These are phyloP conservation scores for Nadsonia commutata DNA, from an alignment of 1,139 yeast genomes.

Conservation along the genomic window DNA sequence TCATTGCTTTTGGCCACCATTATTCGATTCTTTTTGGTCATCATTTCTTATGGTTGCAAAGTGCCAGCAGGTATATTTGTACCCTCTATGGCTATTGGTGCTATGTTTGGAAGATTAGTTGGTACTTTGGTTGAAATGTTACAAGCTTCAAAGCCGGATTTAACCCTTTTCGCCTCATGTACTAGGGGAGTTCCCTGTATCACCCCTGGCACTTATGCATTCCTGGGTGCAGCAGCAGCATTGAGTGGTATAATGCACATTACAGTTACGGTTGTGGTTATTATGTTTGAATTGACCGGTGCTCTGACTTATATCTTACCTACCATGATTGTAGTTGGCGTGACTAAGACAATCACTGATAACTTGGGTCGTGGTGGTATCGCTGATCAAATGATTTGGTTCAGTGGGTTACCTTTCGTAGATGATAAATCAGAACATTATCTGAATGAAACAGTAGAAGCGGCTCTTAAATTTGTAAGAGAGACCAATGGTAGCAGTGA, in stretches of 20 bases:
- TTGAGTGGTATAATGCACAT: conserved; percentile 88
- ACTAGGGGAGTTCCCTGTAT: conserved; percentile 39
- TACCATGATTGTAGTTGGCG: conserved; percentile 89
- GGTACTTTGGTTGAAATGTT: conserved; percentile 55
- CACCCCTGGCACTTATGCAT: conserved; percentile 91
- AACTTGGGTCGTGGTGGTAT: conserved; percentile 74
- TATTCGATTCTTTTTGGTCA: conserved; percentile 54
- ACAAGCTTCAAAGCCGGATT: conserved; percentile 30
- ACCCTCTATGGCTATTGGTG: conserved; percentile 95
- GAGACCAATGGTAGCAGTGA: conserved; percentile 1
- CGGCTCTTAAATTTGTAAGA: conserved; percentile 33
- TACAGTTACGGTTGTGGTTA: conserved; percentile 88
- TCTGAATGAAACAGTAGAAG: conserved; percentile 38
- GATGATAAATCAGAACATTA: conserved; percentile 60
- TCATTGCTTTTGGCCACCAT: conserved; percentile 60
- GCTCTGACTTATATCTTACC: conserved; percentile 86
- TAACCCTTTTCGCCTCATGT: conserved; percentile 33
- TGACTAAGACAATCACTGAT: conserved; percentile 69
- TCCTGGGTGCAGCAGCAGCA: conserved; percentile 93
- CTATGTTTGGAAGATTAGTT: conserved; percentile 77
- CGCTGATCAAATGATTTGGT: conserved; percentile 86
- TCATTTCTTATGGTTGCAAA: conserved; percentile 78
- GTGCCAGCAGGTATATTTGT: conserved; percentile 95
- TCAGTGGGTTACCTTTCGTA: conserved; percentile 77
- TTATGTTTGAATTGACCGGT: conserved; percentile 95